Percentiles rank a stretch among this genome's conserved stretches.
phyloP scores from a whole-genome alignment of 371 early-diverging fungal species.

The Fennellomyces sp. region DNA sequence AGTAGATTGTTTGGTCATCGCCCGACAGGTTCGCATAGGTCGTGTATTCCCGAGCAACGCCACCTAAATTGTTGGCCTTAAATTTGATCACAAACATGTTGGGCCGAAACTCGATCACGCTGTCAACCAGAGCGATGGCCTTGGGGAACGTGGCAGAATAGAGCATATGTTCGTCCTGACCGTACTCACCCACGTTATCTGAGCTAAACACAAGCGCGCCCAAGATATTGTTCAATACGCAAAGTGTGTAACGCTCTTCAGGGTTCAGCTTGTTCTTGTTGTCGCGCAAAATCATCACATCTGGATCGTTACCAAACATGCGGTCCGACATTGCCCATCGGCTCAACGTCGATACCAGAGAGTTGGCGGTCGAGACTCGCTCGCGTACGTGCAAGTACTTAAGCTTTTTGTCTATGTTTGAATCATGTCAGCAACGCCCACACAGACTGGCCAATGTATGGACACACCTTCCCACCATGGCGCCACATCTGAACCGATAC shows the following conservation, averaged over 20 bases:
- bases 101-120: conserved; percentile 40
- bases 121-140: conserved; percentile 40
- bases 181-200: conserved; percentile 47
- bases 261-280: conserved; percentile 49
- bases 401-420: conserved; percentile 35
- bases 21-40: conserved; percentile 50
- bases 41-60: conserved; percentile 30
- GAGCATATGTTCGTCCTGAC: conserved; percentile 44
- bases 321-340: conserved; percentile 57
- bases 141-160: conserved; percentile 51
- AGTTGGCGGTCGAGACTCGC: conserved; percentile 60
- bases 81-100: conserved; percentile 46
- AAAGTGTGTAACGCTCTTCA: conserved; percentile 55
- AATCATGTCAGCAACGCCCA: not conserved
- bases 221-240: conserved; percentile 58
- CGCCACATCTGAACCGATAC: conserved; percentile 64
- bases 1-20: conserved; percentile 41
- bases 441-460: too few species aligned
- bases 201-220: conserved; percentile 65
- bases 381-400: conserved; percentile 61
- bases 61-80: conserved; percentile 5
- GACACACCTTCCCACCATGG: conserved; percentile 60
- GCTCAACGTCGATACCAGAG: conserved; percentile 54
- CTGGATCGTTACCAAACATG: conserved; percentile 69
- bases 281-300: conserved; percentile 59